These are phyloP conservation scores for Clathrus columnatus DNA, from an alignment of 768 basidiomycete genomes.

Conservation along the genomic window DNA sequence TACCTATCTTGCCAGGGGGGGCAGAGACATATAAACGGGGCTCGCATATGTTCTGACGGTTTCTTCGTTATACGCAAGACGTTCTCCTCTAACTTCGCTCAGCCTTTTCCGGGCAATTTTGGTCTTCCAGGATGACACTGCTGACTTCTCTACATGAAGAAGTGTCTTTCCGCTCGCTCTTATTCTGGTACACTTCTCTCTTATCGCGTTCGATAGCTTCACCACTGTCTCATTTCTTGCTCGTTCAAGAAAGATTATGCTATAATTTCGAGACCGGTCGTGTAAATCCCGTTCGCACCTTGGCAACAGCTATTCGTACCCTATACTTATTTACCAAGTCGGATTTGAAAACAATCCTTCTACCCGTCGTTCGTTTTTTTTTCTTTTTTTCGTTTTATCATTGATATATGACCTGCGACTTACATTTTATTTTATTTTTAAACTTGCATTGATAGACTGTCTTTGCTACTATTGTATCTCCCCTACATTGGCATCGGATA, in stretches of 20 bases:
- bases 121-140: not conserved
- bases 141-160: not conserved
- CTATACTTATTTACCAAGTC: slow-evolving; percentile 20
- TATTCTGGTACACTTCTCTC: not conserved
- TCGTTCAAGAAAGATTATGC: not conserved
- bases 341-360: slow-evolving; percentile 18
- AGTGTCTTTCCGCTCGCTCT: not conserved
- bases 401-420: not conserved
- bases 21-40: not conserved
- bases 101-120: not conserved
- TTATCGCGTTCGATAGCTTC: not conserved
- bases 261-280: not conserved
- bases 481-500: not conserved
- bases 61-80: slow-evolving; percentile 1
- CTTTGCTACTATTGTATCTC: slow-evolving; percentile 6
- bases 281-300: not conserved
- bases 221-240: not conserved
- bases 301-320: slow-evolving; percentile 6
- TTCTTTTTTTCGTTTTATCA: not conserved
- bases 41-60: not conserved
- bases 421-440: not conserved
- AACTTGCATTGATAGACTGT: not conserved
- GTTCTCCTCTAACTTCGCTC: not conserved
- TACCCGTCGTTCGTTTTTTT: slow-evolving; percentile 18
- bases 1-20: not conserved